These are phyloP conservation scores for Tricholoma saponaceum DNA, from an alignment of 768 basidiomycete genomes.

Conservation along the genomic window DNA sequence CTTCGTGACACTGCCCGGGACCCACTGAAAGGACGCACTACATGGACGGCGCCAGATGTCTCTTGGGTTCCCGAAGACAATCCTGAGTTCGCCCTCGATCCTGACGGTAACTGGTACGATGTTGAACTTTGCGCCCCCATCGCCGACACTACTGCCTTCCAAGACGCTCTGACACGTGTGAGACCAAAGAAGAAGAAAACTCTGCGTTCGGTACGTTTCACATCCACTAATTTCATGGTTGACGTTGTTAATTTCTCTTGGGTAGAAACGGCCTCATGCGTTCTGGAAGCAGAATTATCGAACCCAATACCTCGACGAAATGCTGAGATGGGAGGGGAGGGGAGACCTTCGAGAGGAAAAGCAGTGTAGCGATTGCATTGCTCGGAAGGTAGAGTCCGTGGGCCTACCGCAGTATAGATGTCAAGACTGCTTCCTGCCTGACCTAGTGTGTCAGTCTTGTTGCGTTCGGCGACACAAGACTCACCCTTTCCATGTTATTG, in stretches of 20 bases:
- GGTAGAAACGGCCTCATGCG: not conserved
- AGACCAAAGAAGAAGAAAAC: not conserved
- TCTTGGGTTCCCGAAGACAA: slow-evolving; percentile 2
- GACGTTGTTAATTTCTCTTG: not conserved
- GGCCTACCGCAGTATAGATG: slow-evolving; percentile 3
- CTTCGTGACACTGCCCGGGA: not conserved
- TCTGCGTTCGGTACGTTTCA: not conserved
- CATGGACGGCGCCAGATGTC: not conserved
- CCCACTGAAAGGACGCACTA: not conserved
- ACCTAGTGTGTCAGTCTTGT: slow-evolving; percentile 3
- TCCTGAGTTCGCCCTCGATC: slow-evolving; percentile 6
- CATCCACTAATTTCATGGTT: not conserved
- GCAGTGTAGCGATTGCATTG: slow-evolving; percentile 8
- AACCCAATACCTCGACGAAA: not conserved
- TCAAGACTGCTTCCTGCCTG: slow-evolving; percentile 6
- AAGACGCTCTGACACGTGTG: not conserved
- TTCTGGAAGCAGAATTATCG: slow-evolving; percentile 6
- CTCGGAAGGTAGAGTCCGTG: not conserved
- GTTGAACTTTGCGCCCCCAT: not conserved
- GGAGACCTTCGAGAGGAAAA: slow-evolving; percentile 1
- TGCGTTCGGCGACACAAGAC: not conserved
- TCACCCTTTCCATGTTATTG: not conserved
- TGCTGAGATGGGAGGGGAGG: slow-evolving; percentile 5
- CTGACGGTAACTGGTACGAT: slow-evolving; percentile 6
- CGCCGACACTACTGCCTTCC: not conserved